Evolutionary conservation across 2,329 filamentous ascomycete species (phyloP).

Genomic region (Talaromyces sp.): DNA sequence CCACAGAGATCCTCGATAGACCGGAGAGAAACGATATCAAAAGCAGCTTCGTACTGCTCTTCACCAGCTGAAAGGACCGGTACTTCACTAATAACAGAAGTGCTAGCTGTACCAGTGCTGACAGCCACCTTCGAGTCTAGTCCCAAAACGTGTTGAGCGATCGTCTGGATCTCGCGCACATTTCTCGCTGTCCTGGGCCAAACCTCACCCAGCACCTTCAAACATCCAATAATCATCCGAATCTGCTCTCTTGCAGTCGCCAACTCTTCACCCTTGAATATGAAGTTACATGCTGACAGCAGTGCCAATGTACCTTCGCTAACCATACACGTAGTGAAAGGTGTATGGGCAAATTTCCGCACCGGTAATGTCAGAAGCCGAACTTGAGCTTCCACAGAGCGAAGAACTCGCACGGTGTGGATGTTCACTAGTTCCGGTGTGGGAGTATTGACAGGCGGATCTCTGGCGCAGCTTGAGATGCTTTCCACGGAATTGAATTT

Average conservation of each 20-base stretch:
- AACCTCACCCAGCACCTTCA: conserved; percentile 35
- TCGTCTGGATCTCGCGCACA: conserved; percentile 40
- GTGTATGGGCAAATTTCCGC: conserved; percentile 35
- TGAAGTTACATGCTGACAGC: conserved; percentile 36
- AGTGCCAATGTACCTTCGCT: conserved; percentile 34
- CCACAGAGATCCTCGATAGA: conserved; percentile 23
- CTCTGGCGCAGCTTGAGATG: conserved; percentile 36
- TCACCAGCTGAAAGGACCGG: not conserved
- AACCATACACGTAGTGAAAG: conserved; percentile 44
- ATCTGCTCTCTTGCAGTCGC: conserved; percentile 42
- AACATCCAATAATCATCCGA: conserved; percentile 41
- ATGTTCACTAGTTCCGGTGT: conserved; percentile 31
- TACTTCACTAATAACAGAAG: not conserved
- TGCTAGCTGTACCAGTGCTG: not conserved
- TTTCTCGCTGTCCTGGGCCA: conserved; percentile 39
- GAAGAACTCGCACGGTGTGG: conserved; percentile 40
- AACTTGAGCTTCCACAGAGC: conserved; percentile 39
- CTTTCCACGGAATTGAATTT: conserved; percentile 38
- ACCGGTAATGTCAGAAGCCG: conserved; percentile 38
- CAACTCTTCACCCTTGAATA: conserved; percentile 33
- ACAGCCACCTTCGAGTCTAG: conserved; percentile 9
- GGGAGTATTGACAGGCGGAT: conserved; percentile 6
- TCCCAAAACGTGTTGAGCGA: conserved; percentile 34
- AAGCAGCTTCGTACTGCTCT: not conserved
- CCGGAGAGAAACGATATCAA: conserved; percentile 16